Conservation (phyloP, 305 asterid genomes). For the Fraxinus velutina region DNA sequence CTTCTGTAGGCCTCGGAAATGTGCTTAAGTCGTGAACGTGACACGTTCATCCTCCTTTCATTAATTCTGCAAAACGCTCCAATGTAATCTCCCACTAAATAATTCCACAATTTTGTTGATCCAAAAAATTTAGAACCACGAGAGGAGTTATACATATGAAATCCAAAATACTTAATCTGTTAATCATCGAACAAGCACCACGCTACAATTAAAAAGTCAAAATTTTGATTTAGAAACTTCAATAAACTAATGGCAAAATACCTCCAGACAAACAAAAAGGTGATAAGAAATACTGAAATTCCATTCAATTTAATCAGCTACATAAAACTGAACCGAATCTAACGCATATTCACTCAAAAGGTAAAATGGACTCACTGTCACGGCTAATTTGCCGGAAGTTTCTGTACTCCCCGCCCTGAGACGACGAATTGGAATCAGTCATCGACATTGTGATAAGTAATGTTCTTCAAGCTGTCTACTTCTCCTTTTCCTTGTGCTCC, state of each 20-base stretch:
- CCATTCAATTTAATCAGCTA: not conserved
- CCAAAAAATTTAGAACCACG: not conserved
- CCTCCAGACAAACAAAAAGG: not conserved
- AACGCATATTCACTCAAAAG: not conserved
- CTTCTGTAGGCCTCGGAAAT: not conserved
- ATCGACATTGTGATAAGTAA: conserved; percentile 50
- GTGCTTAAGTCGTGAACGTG: not conserved
- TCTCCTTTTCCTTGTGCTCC: conserved; percentile 1
- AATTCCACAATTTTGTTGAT: not conserved
- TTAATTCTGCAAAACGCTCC: not conserved
- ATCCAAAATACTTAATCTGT: not conserved
- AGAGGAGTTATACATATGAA: not conserved
- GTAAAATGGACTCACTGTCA: conserved; percentile 57
- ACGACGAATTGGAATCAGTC: conserved; percentile 94
- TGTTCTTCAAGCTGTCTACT: conserved; percentile 2
- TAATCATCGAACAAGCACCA: not conserved
- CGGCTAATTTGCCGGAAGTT: conserved; percentile 84
- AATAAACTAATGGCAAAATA: not conserved
- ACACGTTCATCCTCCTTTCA: not conserved
- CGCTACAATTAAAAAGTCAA: not conserved
- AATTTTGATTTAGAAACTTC: not conserved
- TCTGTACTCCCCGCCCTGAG: conserved; percentile 84
- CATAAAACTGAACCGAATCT: not conserved
- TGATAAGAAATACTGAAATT: not conserved
- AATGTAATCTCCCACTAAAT: not conserved